Evolutionary conservation across 164 flowering plant species (phyloP), one percentile per base, ranked within the genome.

Genomic region (Magnolia officinalis): DNA sequence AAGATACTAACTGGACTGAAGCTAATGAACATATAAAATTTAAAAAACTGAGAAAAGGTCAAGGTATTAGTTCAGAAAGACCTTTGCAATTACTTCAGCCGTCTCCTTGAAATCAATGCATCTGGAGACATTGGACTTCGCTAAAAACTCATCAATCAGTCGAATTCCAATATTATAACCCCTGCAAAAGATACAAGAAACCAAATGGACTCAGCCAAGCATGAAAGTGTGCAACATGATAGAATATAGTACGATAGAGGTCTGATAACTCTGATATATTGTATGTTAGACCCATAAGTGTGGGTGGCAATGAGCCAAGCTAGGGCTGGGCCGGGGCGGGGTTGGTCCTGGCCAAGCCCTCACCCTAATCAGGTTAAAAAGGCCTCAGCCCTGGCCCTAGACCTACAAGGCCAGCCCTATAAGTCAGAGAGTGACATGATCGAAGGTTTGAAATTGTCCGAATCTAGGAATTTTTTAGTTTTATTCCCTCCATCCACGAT

Each of bases 61-160:
- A 52, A 2, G 24, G 9, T 16, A 59, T 18, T 67, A 23, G 13
- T 50, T 68, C 50, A 6, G 61, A 63, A 64, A 63, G 59, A 95
- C 99, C 98, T 95, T 95, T 67, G 99, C 99, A 83, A 95, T 93
- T 21, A 88, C 91, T 79, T 95, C 98, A 82, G 98, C 96, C 10
- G 99, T 93, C 81, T 94, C 99, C 86, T 85, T 93, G 86, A 95
- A 95, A 81, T 95, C 97, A 37, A 90, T 92, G 81, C 99, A 95
- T 81, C 97, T 89, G 6, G 94, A 83, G 67, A 95, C 90, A 82
- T 89, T 88, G 8, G 99, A 95, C 85, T 92, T 95, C 6, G 98
- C 99, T n/a, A 95, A 86, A 79, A 95, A 95, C 76, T 92, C 99
- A 76, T 95, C 99, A 76, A 93, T 84, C 73, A 95, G 82, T 64